phyloP scores from a whole-genome alignment of 306 rosid species.

The Mimosa bimucronata region DNA sequence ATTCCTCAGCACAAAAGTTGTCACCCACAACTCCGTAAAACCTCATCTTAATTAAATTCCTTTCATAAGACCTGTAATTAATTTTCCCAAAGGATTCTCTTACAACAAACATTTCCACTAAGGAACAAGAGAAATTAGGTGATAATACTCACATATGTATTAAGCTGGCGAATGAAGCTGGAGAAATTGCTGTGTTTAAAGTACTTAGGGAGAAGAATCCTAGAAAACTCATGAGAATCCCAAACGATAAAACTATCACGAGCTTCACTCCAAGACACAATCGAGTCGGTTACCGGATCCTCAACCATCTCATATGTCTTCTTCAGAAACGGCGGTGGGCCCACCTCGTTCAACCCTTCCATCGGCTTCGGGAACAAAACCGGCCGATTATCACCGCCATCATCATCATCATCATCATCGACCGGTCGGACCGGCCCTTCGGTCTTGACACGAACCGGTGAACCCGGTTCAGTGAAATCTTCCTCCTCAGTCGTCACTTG shows the following conservation, averaged over 20 bases:
- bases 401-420: constrained; percentile 18
- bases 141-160: constrained; percentile 69
- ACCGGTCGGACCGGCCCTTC: constrained; percentile 30
- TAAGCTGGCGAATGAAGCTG: constrained; percentile 98
- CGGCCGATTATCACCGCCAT: constrained; percentile 35
- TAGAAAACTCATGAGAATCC: constrained; percentile 83
- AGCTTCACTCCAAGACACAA: constrained; percentile 77
- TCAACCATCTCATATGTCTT: constrained; percentile 91
- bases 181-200: constrained; percentile 91
- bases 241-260: constrained; percentile 79
- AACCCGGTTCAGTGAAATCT: neutral
- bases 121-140: neutral
- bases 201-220: constrained; percentile 67
- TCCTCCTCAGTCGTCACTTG: constrained; percentile 26
- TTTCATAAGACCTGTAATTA: no score
- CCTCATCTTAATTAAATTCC: no score
- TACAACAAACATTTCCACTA: no score
- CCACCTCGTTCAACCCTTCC: constrained; percentile 69
- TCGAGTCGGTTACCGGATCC: constrained; percentile 70
- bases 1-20: no score
- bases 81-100: no score
- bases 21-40: no score
- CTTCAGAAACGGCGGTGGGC: constrained; percentile 88
- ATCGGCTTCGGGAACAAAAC: constrained; percentile 59
- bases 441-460: constrained; percentile 44